A percentile compares a stretch with the other conserved stretches of the same genome.
Conservation (phyloP, 2,329 filamentous ascomycete genomes). For the Cryphonectria radicalis region DNA sequence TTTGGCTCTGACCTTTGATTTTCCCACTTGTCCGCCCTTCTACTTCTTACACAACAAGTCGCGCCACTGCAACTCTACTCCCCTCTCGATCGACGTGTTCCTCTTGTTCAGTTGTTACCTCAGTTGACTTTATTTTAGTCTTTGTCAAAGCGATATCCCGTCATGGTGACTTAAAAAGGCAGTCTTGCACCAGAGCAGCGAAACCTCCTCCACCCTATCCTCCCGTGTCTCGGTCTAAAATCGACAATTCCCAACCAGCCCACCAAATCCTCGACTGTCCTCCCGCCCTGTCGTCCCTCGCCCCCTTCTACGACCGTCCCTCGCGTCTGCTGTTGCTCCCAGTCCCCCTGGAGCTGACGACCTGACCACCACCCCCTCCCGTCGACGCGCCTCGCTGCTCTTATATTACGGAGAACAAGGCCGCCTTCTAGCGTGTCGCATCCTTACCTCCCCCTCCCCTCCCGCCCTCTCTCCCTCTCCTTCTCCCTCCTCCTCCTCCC, state of each 20-base stretch:
- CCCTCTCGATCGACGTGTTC: conserved; percentile 21
- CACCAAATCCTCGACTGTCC: conserved; percentile 9
- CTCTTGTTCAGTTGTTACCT: conserved; percentile 9
- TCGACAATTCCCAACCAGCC: conserved; percentile 18
- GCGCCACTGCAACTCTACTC: conserved; percentile 5
- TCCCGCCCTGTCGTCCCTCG: conserved; percentile 2
- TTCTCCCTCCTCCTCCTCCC: conserved; percentile 33
- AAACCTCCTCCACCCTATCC: conserved; percentile 25
- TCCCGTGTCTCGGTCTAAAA: conserved; percentile 21
- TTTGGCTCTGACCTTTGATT: conserved; percentile 22
- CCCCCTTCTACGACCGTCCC: conserved; percentile 7
- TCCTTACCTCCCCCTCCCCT: neutral
- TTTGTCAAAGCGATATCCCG: conserved; percentile 5
- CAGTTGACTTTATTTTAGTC: conserved; percentile 15
- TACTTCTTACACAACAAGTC: conserved; percentile 10
- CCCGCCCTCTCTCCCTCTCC: conserved; percentile 19
- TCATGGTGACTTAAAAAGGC: conserved; percentile 21
- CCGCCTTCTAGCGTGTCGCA: neutral
- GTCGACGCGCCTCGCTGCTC: conserved; percentile 25
- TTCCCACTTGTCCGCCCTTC: conserved; percentile 27
- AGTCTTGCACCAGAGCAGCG: conserved; percentile 22
- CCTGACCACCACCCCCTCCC: conserved; percentile 31
- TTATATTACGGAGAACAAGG: conserved; percentile 28
- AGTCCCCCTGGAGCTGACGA: neutral
- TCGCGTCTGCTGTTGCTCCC: neutral